Conservation (phyloP, 345 rosid species). For the Sonneratia alba region DNA sequence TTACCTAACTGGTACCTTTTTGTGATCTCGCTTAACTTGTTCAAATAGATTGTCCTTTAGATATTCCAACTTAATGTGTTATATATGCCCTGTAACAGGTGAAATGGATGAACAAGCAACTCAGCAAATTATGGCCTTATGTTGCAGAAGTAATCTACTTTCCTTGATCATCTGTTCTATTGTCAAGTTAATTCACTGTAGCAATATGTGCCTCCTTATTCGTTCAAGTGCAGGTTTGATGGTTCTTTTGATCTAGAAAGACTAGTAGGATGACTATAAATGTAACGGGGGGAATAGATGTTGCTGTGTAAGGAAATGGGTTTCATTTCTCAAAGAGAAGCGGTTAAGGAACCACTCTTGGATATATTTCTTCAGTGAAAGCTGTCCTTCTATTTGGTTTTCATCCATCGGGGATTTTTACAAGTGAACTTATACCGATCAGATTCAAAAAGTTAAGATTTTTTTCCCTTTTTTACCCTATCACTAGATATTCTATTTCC, state of each 20-base stretch:
- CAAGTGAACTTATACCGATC: background rate
- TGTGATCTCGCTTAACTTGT: background rate
- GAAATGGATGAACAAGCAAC: conserved; percentile 95
- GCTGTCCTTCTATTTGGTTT: background rate
- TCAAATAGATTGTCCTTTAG: background rate
- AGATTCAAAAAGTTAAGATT: background rate
- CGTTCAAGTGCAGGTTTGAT: background rate
- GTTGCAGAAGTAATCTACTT: conserved; percentile 72
- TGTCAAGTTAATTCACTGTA: conserved; percentile 6
- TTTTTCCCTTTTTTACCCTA: background rate
- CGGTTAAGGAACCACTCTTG: background rate
- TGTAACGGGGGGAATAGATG: background rate
- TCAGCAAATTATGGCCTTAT: conserved; percentile 92
- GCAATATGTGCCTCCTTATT: background rate
- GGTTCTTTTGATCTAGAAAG: background rate
- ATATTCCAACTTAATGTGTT: conserved; percentile 8
- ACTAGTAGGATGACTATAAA: background rate
- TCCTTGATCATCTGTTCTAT: conserved; percentile 7
- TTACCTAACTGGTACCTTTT: background rate
- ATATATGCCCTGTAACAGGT: conserved; percentile 45
- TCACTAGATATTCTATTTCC: background rate
- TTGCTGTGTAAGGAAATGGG: background rate
- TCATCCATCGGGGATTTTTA: background rate
- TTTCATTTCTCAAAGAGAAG: background rate
- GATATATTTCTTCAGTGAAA: background rate